Conservation (phyloP, 1,284 basidiomycete genomes). For the Microbotryum intermedium region DNA sequence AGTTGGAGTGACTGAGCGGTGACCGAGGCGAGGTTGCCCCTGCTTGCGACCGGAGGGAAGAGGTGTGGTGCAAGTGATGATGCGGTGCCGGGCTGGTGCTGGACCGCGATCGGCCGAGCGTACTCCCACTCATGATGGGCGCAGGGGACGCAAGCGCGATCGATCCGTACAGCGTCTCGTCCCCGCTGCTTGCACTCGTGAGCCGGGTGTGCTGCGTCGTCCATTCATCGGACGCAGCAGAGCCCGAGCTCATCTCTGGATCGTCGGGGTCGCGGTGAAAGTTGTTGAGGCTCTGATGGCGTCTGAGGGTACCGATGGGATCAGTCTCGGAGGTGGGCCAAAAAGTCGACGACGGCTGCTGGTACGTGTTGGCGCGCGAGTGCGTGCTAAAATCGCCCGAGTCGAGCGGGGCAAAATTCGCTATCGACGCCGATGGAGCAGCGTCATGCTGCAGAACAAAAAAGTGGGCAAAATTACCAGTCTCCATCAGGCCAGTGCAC, state of each 20-base stretch:
- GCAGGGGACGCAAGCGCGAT: neutral
- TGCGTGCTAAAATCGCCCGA: neutral
- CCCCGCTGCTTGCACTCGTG: neutral
- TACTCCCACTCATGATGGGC: neutral
- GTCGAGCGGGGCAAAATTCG: neutral
- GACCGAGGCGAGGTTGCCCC: neutral
- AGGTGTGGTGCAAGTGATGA: slow-evolving; percentile 16
- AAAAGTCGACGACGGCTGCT: slow-evolving; percentile 3
- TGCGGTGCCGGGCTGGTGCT: slow-evolving; percentile 20
- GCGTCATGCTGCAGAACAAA: no score
- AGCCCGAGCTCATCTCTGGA: slow-evolving; percentile 8
- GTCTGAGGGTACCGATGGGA: slow-evolving; percentile 4
- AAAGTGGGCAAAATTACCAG: no score
- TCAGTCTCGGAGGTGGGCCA: slow-evolving; percentile 1
- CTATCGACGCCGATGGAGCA: neutral
- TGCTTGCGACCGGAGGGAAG: slow-evolving; percentile 10
- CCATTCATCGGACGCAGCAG: slow-evolving; percentile 7
- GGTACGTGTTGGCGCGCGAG: slow-evolving; percentile 3
- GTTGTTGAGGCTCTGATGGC: slow-evolving; percentile 21
- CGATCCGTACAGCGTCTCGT: neutral
- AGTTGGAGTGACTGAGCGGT: slow-evolving; percentile 19
- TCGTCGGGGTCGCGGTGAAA: slow-evolving; percentile 14
- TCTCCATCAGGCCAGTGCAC: neutral
- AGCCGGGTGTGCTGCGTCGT: neutral
- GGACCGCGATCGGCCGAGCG: slow-evolving; percentile 12